Evolutionary conservation across 108 stramenopile genomes (phyloP), one percentile per base, ranked within the genome.

Genomic region (Cyclostephanos tholiformis): DNA sequence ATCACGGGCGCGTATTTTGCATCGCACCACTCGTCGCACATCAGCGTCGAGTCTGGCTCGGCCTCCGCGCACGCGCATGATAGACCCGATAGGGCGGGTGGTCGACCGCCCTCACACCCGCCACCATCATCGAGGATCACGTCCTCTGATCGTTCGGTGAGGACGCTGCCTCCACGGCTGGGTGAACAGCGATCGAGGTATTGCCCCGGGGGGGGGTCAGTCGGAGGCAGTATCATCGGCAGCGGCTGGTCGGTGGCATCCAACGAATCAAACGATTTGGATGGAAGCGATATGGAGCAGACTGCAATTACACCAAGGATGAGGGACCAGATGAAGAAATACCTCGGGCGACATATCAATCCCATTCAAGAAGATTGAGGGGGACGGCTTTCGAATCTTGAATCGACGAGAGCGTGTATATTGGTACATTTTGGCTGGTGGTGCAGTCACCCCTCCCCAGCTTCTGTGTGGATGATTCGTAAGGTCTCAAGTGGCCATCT

Each of bases 211-310:
- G 71, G 59, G 36, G 61, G 39, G 38, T 30, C 26, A 72, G 78
- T 38, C 32, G 61, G 74, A 8, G 73, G 73, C 36, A 63, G 61
- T 23, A 63, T 62, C 38, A 41, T 59, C 4, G 51, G 66, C 26
- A 67, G 72, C 14, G 59, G 44, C 36, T 81, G 80, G 80, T 81
- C 80, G 57, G 74, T 75, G 23, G 69, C 80, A 62, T 79, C 78
- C 12, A 61, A 55, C 50, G 80, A 81, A 51, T 53, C 70, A 5
- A 64, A 67, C 52, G 80, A 81, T 52, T 71, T 81, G 36, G 74
- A 81, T 63, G 74, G 63, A 19, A 63, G 35, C 13, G 63, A 35
- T 20, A 55, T 53, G 1, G 32, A 53, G 1, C 44, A 46, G 44
- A 39, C 59, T n/a, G 30, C 56, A 12, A 62, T 80, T 10, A 67